phyloP scores from a whole-genome alignment of 177 flowering plant genomes.

The Tripterygium wilfordii region DNA sequence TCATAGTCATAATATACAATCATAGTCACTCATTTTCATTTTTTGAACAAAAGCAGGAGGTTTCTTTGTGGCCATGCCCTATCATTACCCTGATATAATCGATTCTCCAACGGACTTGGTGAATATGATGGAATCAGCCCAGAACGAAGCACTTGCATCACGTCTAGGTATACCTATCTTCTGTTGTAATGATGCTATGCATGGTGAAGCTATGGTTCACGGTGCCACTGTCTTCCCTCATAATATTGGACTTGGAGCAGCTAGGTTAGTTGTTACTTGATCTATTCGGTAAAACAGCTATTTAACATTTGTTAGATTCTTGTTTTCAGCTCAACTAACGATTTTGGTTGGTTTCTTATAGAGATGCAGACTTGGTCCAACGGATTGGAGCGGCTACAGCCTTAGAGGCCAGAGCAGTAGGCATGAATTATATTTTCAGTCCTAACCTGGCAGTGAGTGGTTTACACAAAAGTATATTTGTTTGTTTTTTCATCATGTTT shows the following conservation, averaged over 20 bases:
- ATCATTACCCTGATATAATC: too few relatives aligned
- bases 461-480: background rate
- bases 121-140: slow-evolving; percentile 57
- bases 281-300: too few relatives aligned
- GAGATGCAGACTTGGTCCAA: slow-evolving; percentile 63
- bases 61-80: slow-evolving; percentile 30
- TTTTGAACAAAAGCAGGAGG: slow-evolving; percentile 50
- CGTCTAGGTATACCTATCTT: slow-evolving; percentile 60
- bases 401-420: slow-evolving; percentile 75
- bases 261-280: slow-evolving; percentile 26
- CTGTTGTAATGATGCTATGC: slow-evolving; percentile 80
- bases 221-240: slow-evolving; percentile 77
- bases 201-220: slow-evolving; percentile 63
- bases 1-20: too few relatives aligned
- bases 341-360: too few relatives aligned
- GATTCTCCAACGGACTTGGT: slow-evolving; percentile 77
- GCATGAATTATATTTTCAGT: slow-evolving; percentile 62
- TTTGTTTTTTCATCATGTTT: too few relatives aligned
- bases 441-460: slow-evolving; percentile 76
- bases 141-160: slow-evolving; percentile 39
- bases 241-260: slow-evolving; percentile 61
- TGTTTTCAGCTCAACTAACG: too few relatives aligned
- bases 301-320: too few relatives aligned
- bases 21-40: too few relatives aligned
- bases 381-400: slow-evolving; percentile 82